Conservation (phyloP, 441 rosid species). For the Euphorbia schlechtendalii region DNA sequence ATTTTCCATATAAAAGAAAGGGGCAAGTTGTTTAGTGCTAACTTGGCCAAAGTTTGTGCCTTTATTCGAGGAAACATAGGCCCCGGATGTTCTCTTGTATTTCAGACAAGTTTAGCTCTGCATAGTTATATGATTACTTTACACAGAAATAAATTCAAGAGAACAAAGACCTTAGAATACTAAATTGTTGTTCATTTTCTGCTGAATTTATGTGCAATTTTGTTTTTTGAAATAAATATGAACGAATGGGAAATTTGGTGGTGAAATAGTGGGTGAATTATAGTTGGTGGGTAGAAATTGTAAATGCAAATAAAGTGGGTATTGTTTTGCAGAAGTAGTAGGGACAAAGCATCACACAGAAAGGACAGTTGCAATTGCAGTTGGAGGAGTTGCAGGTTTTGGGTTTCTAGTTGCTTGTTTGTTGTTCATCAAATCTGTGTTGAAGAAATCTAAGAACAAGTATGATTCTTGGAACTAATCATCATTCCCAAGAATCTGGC, state of each 20-base stretch:
- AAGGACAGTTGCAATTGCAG: conserved; percentile 70
- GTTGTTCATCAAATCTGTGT: conserved; percentile 43
- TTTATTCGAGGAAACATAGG: no score
- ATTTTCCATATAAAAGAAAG: background rate
- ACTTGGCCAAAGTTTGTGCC: conserved; percentile 5
- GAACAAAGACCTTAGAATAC: no score
- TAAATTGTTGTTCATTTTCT: no score
- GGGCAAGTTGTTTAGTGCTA: conserved; percentile 10
- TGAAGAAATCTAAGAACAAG: conserved; percentile 48
- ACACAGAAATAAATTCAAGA: no score
- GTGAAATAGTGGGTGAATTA: background rate
- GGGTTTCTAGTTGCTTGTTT: conserved; percentile 56
- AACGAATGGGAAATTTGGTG: background rate
- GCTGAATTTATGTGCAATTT: no score
- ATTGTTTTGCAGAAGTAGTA: conserved; percentile 18
- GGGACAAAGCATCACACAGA: conserved; percentile 40
- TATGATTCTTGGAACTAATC: conserved; percentile 25
- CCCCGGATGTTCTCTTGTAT: no score
- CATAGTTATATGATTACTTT: no score
- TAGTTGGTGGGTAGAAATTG: background rate
- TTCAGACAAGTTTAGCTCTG: no score
- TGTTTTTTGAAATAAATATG: background rate
- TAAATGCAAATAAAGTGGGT: conserved; percentile 2
- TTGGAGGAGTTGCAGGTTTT: conserved; percentile 72
- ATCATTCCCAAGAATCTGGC: no score